A percentile compares a stretch with the other conserved stretches of the same genome.
Conservation (phyloP, 805 yeast genomes). For the Candida cerambycidarum region DNA sequence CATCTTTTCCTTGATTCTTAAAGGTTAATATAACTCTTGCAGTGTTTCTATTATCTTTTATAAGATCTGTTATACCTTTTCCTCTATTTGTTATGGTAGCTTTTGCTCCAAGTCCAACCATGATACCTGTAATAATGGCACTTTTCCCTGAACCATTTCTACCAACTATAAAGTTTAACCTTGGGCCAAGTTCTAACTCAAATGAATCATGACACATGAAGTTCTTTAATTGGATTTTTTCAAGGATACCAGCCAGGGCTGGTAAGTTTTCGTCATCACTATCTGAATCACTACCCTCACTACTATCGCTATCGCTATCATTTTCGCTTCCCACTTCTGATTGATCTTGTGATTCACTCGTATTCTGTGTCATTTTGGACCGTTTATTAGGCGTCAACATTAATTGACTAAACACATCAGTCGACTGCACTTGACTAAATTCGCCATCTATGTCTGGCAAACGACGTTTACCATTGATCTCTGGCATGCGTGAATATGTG, state of each 20-base stretch:
- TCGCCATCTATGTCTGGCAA: slow-evolving; percentile 1
- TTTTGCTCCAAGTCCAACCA: slow-evolving; percentile 84
- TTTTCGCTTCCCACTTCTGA: background rate
- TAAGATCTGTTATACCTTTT: slow-evolving; percentile 61
- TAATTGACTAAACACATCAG: background rate
- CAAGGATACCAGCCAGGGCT: slow-evolving; percentile 66
- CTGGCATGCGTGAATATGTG: background rate
- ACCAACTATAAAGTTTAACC: slow-evolving; percentile 84
- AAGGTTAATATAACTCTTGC: slow-evolving; percentile 67
- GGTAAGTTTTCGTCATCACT: slow-evolving; percentile 13
- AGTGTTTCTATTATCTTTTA: slow-evolving; percentile 72
- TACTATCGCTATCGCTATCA: background rate
- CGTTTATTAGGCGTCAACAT: slow-evolving; percentile 1
- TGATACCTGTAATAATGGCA: slow-evolving; percentile 83
- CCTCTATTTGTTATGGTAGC: slow-evolving; percentile 90
- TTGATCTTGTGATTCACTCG: background rate
- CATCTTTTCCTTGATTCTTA: slow-evolving; percentile 63
- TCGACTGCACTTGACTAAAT: background rate
- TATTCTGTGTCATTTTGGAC: slow-evolving; percentile 5
- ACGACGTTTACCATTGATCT: slow-evolving; percentile 2
- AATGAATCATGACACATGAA: slow-evolving; percentile 91
- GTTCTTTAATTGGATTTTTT: slow-evolving; percentile 60
- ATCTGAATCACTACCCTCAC: slow-evolving; percentile 10
- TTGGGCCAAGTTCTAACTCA: slow-evolving; percentile 70
- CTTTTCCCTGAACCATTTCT: slow-evolving; percentile 90